Evolutionary conservation across 1,284 basidiomycete genomes (phyloP).

Genomic region (Lignosus rhinocerotis): DNA sequence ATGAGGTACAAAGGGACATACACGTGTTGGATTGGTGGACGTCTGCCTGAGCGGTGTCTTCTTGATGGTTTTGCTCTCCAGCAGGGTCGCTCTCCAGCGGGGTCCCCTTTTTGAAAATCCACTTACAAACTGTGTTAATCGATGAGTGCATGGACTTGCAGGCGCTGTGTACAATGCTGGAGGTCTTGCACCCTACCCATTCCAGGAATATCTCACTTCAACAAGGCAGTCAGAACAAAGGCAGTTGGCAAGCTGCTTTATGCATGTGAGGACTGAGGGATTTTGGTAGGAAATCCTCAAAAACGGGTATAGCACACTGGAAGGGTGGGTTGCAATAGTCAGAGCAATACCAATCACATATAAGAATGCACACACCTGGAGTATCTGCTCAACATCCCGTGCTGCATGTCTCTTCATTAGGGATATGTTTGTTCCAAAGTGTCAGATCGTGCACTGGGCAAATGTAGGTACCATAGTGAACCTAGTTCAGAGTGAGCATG

Average conservation of each 20-base stretch:
- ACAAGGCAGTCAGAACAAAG: constrained; percentile 35
- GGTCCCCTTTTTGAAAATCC: constrained; percentile 16
- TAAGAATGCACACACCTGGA: constrained; percentile 23
- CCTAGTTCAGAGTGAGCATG: background rate
- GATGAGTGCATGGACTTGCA: background rate
- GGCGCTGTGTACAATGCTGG: background rate
- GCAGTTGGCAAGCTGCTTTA: constrained; percentile 18
- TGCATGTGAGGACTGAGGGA: constrained; percentile 7
- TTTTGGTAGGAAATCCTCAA: background rate
- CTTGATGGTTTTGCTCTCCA: constrained; percentile 3
- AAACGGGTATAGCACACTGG: background rate
- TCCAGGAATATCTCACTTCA: background rate
- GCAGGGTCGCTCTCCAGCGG: too few relatives aligned
- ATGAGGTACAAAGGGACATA: background rate
- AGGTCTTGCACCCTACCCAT: background rate
- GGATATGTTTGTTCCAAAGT: constrained; percentile 28
- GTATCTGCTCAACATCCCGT: constrained; percentile 32
- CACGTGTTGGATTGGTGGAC: background rate
- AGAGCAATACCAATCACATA: background rate
- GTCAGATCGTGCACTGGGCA: constrained; percentile 28
- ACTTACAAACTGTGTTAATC: constrained; percentile 4
- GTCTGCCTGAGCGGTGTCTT: constrained; percentile 10
- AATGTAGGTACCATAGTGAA: constrained; percentile 26
- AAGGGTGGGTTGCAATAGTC: background rate
- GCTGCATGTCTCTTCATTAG: constrained; percentile 31